These are phyloP conservation scores for Pythium apleroticum DNA, from an alignment of 352 stramenopile species.

Conservation along the genomic window DNA sequence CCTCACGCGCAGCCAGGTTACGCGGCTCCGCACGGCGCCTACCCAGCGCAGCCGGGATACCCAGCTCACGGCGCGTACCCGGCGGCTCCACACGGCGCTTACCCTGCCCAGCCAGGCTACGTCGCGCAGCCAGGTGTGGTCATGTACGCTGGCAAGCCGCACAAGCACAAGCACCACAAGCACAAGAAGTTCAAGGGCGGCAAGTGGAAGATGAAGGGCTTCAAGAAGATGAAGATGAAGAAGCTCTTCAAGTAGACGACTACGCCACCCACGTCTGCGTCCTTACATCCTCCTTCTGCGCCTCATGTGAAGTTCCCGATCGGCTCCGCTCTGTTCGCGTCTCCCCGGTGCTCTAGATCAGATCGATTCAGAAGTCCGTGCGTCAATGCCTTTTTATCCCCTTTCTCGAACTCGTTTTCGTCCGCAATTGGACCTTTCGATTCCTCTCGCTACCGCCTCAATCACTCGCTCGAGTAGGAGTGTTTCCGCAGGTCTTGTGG, in stretches of 20 bases:
- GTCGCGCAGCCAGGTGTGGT: constrained; percentile 31
- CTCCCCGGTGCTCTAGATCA: not conserved
- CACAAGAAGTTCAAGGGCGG: constrained; percentile 16
- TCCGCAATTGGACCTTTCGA: not conserved
- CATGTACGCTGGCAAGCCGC: constrained; percentile 27
- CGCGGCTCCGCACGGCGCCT: constrained; percentile 30
- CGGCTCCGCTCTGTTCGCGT: not conserved
- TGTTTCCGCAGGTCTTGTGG: too few relatives aligned
- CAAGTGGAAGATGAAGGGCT: constrained; percentile 26
- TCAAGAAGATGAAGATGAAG: constrained; percentile 37
- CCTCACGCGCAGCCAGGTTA: constrained; percentile 31
- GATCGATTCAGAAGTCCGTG: not conserved
- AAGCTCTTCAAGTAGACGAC: constrained; percentile 30
- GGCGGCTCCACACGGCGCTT: constrained; percentile 29
- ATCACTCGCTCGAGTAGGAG: too few relatives aligned
- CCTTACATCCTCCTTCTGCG: not conserved
- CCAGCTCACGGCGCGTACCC: constrained; percentile 15
- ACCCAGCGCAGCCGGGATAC: constrained; percentile 25
- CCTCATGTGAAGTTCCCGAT: not conserved
- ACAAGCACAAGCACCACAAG: constrained; percentile 35
- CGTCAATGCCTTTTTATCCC: not conserved
- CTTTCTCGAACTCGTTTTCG: not conserved
- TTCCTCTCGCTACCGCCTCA: too few relatives aligned
- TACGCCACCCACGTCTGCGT: not conserved
- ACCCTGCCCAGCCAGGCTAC: constrained; percentile 26